Evolutionary conservation across 148 eudicot species (phyloP), one percentile per base, ranked within the genome.

Genomic region (Vaccinium corymbosum): DNA sequence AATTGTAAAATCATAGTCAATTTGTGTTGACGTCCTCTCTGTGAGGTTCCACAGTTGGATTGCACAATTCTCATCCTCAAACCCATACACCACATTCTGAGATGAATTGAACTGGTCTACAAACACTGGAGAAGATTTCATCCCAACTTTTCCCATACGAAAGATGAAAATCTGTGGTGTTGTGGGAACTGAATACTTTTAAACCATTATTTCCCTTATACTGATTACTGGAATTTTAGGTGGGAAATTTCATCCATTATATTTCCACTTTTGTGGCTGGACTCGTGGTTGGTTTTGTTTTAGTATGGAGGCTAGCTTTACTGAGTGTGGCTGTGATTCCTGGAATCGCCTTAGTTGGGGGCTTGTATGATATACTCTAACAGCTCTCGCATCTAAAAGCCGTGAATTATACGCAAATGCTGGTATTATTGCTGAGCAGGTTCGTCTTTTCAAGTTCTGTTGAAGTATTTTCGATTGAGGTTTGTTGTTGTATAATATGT

Each of bases 321-420:
- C 95, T 97, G 27, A 97, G 99, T 84, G 93, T 97, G 73, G 99
- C 99, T 32, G 98, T 97, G 53, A 97, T 97, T 81, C 99, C 99
- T 0, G 99, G 99, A 71, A 97, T 97, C 51, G 99, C 99, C 3
- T 97, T 97, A 88, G 99, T 98, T 0, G 99, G 99, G 1, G 99
- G 98, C 17, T 88, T 97, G 85, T 97, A 97, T 50, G 98, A 20
- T 94, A 94, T 80, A 97, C 98, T 38, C 93, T 97, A 75, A 97
- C 99, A 4, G 98, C 98, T 59, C 92, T 97, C 73, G 94, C 99
- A 9, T 97, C 99, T 15, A 97, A 97, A 87, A 93, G 98, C 57
- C 94, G 99, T 17, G 95, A 97, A 86, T 97, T 98, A 11, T 97
- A 97, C 88, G 99, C 99, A 81, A 97, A 92, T 90, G 99, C 99